Evolutionary conservation across 176 grass and related monocot genomes (phyloP), one percentile per base, ranked within the genome.

Genomic region (Luzula sylvatica): DNA sequence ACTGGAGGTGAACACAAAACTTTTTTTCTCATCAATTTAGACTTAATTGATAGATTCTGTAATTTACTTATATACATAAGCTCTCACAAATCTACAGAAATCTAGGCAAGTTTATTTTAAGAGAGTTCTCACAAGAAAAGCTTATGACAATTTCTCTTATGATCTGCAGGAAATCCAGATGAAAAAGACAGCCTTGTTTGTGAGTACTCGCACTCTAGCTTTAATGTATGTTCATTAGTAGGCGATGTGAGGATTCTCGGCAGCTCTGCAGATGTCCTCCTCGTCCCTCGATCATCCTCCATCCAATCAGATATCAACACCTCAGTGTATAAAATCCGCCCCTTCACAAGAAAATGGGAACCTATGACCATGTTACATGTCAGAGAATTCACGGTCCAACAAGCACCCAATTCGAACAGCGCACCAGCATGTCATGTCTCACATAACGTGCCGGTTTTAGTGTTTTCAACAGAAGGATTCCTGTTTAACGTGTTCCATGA

Each of bases 401-500:
- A 71, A 16, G 62, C 77, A 48, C 64, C 57, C 23, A 71, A 76
- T 42, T 59, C 67, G 19, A 75, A 68, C 15, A 66, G 73, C 29
- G 59, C 41, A 29, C 59, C 59, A 3, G 42, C n/a, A 15, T 96
- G 90, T 44, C 74, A 75, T 39, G 66, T 61, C 29, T 70, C 81
- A 19, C 84, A 96, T 55, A 51, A 76, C 1, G 74, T 82, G 52
- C 90, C 90, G 0, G 81, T 66, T 1, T 45, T 96, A 30, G 70
- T 96, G 18, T 96, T 96, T 55, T 48, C 84, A 8, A 74, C 84
- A 18, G 83, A 72, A 44, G 90, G 84, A 12, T 96, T 85, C 67
- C 80, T 73, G 0, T 85, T 85, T 58, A 96, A 96, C 57, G 67
- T 75, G 5, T 96, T 89, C 55, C 90, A 96, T 43, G 90, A 82